A percentile compares a stretch with the other conserved stretches of the same genome.
These are phyloP conservation scores for Daldinia decipiens DNA, from an alignment of 495 filamentous ascomycete genomes.

Conservation along the genomic window DNA sequence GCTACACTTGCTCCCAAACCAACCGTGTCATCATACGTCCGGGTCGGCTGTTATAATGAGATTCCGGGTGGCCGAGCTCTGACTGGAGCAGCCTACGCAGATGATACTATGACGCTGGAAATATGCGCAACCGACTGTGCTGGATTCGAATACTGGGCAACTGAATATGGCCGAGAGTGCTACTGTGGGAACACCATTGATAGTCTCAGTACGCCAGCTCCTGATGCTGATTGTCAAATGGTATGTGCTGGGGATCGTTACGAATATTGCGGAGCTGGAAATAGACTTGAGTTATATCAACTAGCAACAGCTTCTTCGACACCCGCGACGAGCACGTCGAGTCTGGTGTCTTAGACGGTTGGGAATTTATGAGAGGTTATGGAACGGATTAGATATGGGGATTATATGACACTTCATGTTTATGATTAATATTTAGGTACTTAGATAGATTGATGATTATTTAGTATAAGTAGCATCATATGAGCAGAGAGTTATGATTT, in stretches of 20 bases:
- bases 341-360: constrained; percentile 23
- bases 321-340: constrained; percentile 6
- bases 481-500: too few relatives aligned
- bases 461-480: too few relatives aligned
- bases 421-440: too few relatives aligned
- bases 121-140: constrained; percentile 46
- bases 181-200: constrained; percentile 53
- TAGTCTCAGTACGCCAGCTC: constrained; percentile 42
- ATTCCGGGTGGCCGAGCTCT: constrained; percentile 53
- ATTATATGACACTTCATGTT: too few relatives aligned
- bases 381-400: constrained; percentile 9
- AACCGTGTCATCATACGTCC: constrained; percentile 48
- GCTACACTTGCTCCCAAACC: constrained; percentile 50
- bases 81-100: constrained; percentile 44
- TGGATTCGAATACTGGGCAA: constrained; percentile 49
- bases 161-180: constrained; percentile 53
- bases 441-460: too few relatives aligned
- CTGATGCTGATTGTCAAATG: constrained; percentile 51
- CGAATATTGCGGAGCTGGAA: constrained; percentile 52
- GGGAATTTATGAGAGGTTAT: constrained; percentile 49
- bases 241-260: constrained; percentile 45
- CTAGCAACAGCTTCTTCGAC: constrained; percentile 21
- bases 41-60: constrained; percentile 60
- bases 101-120: constrained; percentile 51
- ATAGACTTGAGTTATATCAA: constrained; percentile 50